Percentiles rank a stretch among this genome's conserved stretches.
phyloP scores from a whole-genome alignment of 2,329 filamentous ascomycete species.

The Scedosporium dehoogii region DNA sequence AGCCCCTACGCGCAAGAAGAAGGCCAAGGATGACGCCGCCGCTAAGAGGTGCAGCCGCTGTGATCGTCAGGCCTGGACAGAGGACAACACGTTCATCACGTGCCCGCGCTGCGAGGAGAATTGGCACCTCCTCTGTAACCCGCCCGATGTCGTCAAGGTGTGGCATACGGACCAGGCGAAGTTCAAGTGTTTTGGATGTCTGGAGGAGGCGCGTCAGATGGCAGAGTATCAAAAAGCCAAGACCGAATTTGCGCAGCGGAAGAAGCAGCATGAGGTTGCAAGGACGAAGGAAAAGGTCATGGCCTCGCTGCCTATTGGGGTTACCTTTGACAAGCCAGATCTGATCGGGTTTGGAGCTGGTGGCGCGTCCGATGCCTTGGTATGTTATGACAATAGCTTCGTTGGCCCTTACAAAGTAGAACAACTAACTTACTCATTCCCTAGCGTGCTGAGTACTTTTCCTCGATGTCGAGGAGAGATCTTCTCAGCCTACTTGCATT shows the following conservation, averaged over 20 bases:
- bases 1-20: slow-evolving; percentile 10
- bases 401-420: neutral
- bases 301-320: slow-evolving; percentile 19
- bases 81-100: slow-evolving; percentile 13
- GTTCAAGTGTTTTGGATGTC: slow-evolving; percentile 13
- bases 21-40: slow-evolving; percentile 8
- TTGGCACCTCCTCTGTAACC: slow-evolving; percentile 17
- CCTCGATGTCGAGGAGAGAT: slow-evolving; percentile 24
- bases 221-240: slow-evolving; percentile 11
- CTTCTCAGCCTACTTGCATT: slow-evolving; percentile 29
- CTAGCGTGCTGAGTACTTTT: slow-evolving; percentile 30
- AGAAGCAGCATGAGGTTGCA: slow-evolving; percentile 19
- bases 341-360: slow-evolving; percentile 28
- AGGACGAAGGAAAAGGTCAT: slow-evolving; percentile 21
- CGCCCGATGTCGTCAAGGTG: slow-evolving; percentile 12
- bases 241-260: slow-evolving; percentile 8
- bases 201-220: slow-evolving; percentile 11
- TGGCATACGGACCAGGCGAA: slow-evolving; percentile 2
- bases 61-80: slow-evolving; percentile 11
- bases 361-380: slow-evolving; percentile 21
- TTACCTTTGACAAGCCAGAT: slow-evolving; percentile 23
- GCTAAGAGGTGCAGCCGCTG: slow-evolving; percentile 13
- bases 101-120: slow-evolving; percentile 14
- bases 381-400: slow-evolving; percentile 10
- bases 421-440: neutral